Conservation (phyloP, 202 grass and related monocot species). For the Panicum virgatum region DNA sequence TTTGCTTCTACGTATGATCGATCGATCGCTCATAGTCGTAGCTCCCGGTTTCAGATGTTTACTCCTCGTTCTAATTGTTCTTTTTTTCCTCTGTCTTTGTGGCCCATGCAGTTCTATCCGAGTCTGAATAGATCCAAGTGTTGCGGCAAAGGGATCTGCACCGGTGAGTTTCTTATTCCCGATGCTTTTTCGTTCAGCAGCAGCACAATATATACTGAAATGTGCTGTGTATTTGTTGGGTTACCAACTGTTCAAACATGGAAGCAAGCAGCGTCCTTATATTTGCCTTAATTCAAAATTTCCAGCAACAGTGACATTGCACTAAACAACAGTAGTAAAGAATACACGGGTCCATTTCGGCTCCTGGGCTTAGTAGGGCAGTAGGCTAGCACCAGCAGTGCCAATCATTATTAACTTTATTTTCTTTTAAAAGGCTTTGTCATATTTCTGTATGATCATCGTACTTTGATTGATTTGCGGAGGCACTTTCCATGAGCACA, state of each 20-base stretch:
- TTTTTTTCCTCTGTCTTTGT: not conserved
- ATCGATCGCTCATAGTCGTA: too few relatives aligned
- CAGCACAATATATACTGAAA: not conserved
- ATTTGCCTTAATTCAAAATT: not conserved
- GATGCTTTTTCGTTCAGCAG: not conserved
- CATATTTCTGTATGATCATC: not conserved
- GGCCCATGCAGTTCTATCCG: constrained; percentile 57
- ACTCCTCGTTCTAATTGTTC: not conserved
- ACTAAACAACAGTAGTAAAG: not conserved
- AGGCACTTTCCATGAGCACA: not conserved
- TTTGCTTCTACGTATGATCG: constrained; percentile 70
- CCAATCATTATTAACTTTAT: not conserved
- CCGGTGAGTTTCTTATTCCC: constrained; percentile 46
- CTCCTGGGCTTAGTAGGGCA: not conserved
- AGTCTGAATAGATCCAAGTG: constrained; percentile 81
- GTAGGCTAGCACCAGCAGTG: not conserved
- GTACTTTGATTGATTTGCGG: not conserved
- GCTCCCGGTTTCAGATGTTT: constrained; percentile 19
- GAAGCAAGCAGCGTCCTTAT: not conserved
- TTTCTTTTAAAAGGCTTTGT: not conserved
- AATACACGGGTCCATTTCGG: not conserved
- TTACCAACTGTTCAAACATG: not conserved
- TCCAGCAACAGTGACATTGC: not conserved
- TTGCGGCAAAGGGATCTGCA: constrained; percentile 83
- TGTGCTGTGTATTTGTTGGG: not conserved